A percentile compares a stretch with the other conserved stretches of the same genome.
Conservation (phyloP, 805 yeast species). For the Wickerhamomyces bisporus region DNA sequence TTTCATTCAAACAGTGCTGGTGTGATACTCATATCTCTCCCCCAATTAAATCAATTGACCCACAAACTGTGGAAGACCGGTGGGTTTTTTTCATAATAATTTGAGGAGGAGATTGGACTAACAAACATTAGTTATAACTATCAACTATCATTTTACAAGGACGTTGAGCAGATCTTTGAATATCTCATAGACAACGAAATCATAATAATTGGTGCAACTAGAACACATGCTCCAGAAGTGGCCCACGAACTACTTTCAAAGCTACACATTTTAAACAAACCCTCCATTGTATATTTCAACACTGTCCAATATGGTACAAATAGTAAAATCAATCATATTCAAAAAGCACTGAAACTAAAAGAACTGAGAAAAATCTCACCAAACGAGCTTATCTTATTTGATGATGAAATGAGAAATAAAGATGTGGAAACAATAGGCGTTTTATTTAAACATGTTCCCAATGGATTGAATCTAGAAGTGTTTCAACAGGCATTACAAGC, state of each 20-base stretch:
- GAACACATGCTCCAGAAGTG: conserved; percentile 76
- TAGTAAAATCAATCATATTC: conserved; percentile 48
- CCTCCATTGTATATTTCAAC: conserved; percentile 49
- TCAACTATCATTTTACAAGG: conserved; percentile 53
- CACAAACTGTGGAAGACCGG: conserved; percentile 42
- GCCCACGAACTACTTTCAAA: conserved; percentile 58
- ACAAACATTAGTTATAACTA: conserved; percentile 49
- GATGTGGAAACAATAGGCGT: conserved; percentile 74
- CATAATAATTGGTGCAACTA: conserved; percentile 62
- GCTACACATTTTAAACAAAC: conserved; percentile 47
- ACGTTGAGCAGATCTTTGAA: conserved; percentile 58
- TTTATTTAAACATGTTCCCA: conserved; percentile 57
- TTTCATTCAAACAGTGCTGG: no score
- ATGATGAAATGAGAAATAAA: conserved; percentile 72
- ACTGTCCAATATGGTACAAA: conserved; percentile 67
- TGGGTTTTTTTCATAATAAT: no score
- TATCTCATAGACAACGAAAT: conserved; percentile 46
- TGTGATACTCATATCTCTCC: conserved; percentile 67
- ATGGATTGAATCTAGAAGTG: conserved; percentile 31
- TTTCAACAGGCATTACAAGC: not conserved
- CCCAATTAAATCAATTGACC: conserved; percentile 41
- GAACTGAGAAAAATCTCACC: conserved; percentile 45
- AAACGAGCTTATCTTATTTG: conserved; percentile 48
- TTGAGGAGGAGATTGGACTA: no score
- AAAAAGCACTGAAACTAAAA: conserved; percentile 51